Conservation (phyloP, 2,329 filamentous ascomycete species). For the Thermoascus crustaceus region DNA sequence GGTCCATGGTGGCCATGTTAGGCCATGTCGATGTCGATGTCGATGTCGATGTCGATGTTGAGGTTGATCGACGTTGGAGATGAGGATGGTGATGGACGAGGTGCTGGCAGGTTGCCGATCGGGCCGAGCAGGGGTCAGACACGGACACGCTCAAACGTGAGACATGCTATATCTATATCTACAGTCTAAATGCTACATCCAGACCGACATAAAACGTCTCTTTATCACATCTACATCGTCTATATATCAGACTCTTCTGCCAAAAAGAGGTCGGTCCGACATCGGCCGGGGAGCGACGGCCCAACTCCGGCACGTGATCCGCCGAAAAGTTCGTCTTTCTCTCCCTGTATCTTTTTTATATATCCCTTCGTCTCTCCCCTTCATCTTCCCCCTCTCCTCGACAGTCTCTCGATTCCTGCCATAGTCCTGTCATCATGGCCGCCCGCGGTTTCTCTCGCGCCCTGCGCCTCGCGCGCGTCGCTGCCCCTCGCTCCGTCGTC, state of each 20-base stretch:
- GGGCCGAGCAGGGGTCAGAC: no score
- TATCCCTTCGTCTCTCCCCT: conserved; percentile 8
- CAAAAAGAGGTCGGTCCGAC: conserved; percentile 12
- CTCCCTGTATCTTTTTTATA: conserved; percentile 11
- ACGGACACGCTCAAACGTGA: no score
- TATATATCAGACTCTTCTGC: not conserved
- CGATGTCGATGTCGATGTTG: no score
- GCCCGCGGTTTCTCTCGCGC: conserved; percentile 46
- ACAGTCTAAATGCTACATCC: no score
- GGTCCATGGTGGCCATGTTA: no score
- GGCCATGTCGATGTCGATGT: no score
- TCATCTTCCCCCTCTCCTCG: conserved; percentile 6
- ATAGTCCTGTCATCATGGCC: conserved; percentile 37
- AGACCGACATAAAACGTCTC: no score
- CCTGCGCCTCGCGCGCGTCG: conserved; percentile 50
- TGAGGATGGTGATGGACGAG: no score
- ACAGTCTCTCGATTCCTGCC: conserved; percentile 8
- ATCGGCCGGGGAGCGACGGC: conserved; percentile 20
- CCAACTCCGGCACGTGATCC: conserved; percentile 19
- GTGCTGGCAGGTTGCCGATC: no score
- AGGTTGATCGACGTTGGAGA: no score
- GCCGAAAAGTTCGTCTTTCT: conserved; percentile 13
- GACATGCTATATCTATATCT: no score
- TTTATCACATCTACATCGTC: no score
- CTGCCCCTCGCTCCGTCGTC: conserved; percentile 50